A percentile compares a stretch with the other conserved stretches of the same genome.
Evolutionary conservation across 2,329 filamentous ascomycete genomes (phyloP).

Genomic region (Sodiomyces alkalinus): DNA sequence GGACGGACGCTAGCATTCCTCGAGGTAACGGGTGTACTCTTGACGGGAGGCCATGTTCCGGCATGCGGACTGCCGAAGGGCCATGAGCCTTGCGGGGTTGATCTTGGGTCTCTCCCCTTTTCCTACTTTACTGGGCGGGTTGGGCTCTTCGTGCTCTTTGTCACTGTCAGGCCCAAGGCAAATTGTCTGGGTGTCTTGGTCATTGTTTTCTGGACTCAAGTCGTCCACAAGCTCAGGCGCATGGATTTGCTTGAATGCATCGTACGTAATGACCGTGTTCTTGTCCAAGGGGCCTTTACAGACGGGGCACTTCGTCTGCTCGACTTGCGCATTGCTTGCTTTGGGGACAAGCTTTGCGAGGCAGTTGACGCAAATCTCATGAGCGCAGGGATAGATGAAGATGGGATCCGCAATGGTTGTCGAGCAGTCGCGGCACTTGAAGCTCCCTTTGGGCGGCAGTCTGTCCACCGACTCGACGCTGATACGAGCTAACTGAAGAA

Average conservation of each 20-base stretch:
- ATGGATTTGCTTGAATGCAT: constrained; percentile 59
- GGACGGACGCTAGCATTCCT: constrained; percentile 56
- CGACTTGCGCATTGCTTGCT: constrained; percentile 50
- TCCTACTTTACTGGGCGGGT: no score
- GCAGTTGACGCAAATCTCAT: constrained; percentile 65
- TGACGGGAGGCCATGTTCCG: constrained; percentile 42
- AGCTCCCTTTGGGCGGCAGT: no score
- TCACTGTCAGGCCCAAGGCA: constrained; percentile 7
- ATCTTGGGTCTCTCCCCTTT: constrained; percentile 21
- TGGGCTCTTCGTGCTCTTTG: constrained; percentile 11
- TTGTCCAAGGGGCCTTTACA: constrained; percentile 56
- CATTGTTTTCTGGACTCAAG: no score
- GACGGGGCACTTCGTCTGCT: constrained; percentile 56
- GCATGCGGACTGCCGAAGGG: constrained; percentile 14
- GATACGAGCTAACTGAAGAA: constrained; percentile 23
- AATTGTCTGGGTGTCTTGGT: constrained; percentile 10
- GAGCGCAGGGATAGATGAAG: constrained; percentile 74
- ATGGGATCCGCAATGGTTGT: constrained; percentile 58
- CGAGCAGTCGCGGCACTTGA: constrained; percentile 73
- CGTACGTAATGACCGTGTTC: constrained; percentile 57
- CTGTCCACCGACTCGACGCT: constrained; percentile 20
- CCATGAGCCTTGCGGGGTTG: constrained; percentile 17
- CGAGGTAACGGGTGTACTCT: constrained; percentile 54
- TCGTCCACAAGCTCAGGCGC: constrained; percentile 31
- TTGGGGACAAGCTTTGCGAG: no score